Evolutionary conservation across 192 early-diverging fungal genomes (phyloP).

Genomic region (Linnemannia zychae): DNA sequence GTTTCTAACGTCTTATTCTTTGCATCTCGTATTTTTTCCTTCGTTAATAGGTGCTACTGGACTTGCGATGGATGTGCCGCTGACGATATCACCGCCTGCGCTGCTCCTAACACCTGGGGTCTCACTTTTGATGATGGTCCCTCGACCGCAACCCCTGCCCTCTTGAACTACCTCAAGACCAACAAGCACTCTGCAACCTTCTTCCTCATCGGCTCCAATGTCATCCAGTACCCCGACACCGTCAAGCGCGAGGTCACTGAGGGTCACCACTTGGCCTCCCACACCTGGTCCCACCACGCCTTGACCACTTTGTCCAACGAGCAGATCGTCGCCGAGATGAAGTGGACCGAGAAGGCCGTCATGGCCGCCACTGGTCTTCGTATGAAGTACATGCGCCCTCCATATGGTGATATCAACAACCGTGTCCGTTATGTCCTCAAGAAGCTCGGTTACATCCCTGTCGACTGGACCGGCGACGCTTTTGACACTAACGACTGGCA

Average conservation of each 20-base stretch:
- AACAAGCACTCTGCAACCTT: conserved; percentile 68
- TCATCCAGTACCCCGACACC: conserved; percentile 61
- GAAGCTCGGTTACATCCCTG: conserved; percentile 38
- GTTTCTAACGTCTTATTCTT: not conserved
- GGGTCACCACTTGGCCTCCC: conserved; percentile 72
- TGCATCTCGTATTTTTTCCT: too few relatives aligned
- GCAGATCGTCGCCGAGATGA: conserved; percentile 69
- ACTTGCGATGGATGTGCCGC: conserved; percentile 57
- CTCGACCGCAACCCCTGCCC: conserved; percentile 57
- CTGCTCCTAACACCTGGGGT: conserved; percentile 62
- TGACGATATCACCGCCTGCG: conserved; percentile 58
- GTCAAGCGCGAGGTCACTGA: conserved; percentile 61
- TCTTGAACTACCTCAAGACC: conserved; percentile 63
- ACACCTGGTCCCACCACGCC: conserved; percentile 73
- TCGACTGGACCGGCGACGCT: conserved; percentile 31
- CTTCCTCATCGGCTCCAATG: conserved; percentile 75
- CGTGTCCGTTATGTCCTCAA: conserved; percentile 60
- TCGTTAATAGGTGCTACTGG: conserved; percentile 56
- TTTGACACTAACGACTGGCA: conserved; percentile 68
- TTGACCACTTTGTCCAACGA: conserved; percentile 64
- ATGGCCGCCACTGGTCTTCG: conserved; percentile 62
- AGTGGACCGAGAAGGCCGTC: conserved; percentile 60
- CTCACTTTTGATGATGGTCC: conserved; percentile 79
- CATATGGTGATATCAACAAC: conserved; percentile 67
- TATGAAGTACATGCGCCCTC: conserved; percentile 63